phyloP scores from a whole-genome alignment of 176 grass and related monocot species.

The Tillandsia fasciculata region DNA sequence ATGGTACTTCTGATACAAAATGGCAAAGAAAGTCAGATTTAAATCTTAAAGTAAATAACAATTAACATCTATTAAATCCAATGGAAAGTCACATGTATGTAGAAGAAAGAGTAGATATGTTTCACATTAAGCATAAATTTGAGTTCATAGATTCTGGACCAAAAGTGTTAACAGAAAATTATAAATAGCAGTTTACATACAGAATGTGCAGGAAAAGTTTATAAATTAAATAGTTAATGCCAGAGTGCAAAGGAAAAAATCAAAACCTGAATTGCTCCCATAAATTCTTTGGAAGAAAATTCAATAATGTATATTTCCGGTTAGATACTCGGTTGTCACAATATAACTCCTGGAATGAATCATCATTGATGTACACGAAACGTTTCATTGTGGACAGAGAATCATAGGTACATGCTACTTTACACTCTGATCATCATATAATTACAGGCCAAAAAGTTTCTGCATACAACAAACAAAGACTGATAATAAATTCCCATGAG shows the following conservation, averaged over 20 bases:
- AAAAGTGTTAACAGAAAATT: neutral
- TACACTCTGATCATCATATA: neutral
- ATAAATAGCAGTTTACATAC: too few relatives aligned
- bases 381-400: slow-evolving; percentile 43
- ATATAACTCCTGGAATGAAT: slow-evolving; percentile 29
- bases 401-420: slow-evolving; percentile 3
- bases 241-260: slow-evolving; percentile 6
- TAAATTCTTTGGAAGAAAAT: slow-evolving; percentile 83
- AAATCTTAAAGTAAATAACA: neutral
- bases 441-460: neutral
- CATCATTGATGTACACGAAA: slow-evolving; percentile 71
- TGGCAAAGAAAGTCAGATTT: neutral
- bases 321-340: slow-evolving; percentile 77
- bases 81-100: neutral
- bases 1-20: neutral
- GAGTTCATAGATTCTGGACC: neutral
- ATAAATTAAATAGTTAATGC: slow-evolving; percentile 1
- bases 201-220: neutral
- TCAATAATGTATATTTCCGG: slow-evolving; percentile 79
- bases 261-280: slow-evolving; percentile 93
- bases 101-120: neutral
- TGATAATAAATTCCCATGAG: neutral
- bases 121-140: neutral
- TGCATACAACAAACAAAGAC: neutral
- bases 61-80: too few relatives aligned